Percentiles rank a stretch among this genome's conserved stretches.
Conservation (phyloP, 208 protist genomes). For the Leishmania turanica region DNA sequence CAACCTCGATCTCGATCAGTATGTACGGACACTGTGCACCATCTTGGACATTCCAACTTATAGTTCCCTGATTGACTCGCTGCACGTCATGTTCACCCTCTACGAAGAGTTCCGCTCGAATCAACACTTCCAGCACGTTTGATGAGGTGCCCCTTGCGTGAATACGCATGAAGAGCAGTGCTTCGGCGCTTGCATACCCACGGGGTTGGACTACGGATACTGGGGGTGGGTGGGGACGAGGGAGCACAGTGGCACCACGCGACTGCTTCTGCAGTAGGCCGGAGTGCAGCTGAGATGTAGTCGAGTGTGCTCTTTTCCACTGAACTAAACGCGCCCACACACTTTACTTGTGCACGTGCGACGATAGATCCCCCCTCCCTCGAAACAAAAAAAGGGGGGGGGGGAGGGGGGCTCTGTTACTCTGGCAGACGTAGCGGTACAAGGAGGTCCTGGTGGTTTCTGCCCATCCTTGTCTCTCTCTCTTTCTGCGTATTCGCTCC, state of each 20-base stretch:
- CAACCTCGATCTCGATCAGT: slow-evolving; percentile 94
- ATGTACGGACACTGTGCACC: slow-evolving; percentile 94
- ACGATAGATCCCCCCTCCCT: not conserved
- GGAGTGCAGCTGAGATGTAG: no score
- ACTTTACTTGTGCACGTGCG: not conserved
- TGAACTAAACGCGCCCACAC: not conserved
- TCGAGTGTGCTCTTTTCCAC: not conserved
- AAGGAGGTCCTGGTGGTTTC: not conserved
- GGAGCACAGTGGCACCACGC: not conserved
- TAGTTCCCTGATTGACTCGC: slow-evolving; percentile 95
- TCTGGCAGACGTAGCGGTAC: not conserved
- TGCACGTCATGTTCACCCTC: slow-evolving; percentile 98
- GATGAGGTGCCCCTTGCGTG: not conserved
- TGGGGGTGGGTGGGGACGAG: not conserved
- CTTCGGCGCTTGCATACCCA: no score
- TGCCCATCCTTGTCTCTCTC: not conserved
- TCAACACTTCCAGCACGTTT: slow-evolving; percentile 93
- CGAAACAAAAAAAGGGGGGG: not conserved
- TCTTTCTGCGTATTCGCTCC: not conserved
- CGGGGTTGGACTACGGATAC: not conserved
- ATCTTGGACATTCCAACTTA: slow-evolving; percentile 98
- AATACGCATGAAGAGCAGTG: not conserved
- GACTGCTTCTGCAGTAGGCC: not conserved
- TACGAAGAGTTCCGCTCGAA: slow-evolving; percentile 96
- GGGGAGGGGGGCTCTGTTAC: not conserved